Conservation (phyloP, 441 rosid species). For the Populus hybrid region DNA sequence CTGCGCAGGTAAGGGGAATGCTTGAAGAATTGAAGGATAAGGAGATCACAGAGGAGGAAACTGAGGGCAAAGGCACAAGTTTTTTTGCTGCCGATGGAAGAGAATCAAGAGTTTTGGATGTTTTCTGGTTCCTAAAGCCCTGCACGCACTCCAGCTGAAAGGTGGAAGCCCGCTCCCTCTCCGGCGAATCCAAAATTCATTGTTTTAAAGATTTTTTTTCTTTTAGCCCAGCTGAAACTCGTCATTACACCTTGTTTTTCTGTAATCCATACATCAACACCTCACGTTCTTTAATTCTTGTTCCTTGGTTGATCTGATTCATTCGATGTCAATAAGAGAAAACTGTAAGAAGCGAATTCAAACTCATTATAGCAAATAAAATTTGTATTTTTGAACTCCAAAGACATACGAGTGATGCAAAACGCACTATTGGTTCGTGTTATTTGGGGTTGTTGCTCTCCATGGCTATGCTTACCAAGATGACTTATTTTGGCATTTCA, state of each 20-base stretch:
- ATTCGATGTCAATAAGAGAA: conserved; percentile 21
- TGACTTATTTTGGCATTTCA: too few species aligned
- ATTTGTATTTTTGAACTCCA: not conserved
- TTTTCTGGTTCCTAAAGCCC: conserved; percentile 91
- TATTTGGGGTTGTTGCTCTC: too few species aligned
- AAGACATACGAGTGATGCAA: not conserved
- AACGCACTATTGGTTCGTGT: not conserved
- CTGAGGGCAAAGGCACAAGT: conserved; percentile 19
- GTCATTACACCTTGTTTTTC: not conserved
- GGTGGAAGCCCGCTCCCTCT: not conserved
- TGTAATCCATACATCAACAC: not conserved
- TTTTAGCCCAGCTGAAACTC: not conserved
- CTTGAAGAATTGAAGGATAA: conserved; percentile 48
- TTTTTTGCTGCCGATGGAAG: conserved; percentile 40
- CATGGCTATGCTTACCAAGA: too few species aligned
- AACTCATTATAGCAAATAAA: conserved; percentile 32
- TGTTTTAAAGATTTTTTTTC: not conserved
- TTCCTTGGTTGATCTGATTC: not conserved
- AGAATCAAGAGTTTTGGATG: conserved; percentile 51
- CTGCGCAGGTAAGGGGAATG: conserved; percentile 46
- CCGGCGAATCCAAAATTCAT: conserved; percentile 1
- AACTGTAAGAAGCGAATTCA: conserved; percentile 22
- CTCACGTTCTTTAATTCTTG: not conserved
- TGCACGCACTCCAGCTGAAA: conserved; percentile 58
- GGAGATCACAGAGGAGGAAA: conserved; percentile 17